Conservation (phyloP, 179 eudicot species). For the Gypsophila paniculata region DNA sequence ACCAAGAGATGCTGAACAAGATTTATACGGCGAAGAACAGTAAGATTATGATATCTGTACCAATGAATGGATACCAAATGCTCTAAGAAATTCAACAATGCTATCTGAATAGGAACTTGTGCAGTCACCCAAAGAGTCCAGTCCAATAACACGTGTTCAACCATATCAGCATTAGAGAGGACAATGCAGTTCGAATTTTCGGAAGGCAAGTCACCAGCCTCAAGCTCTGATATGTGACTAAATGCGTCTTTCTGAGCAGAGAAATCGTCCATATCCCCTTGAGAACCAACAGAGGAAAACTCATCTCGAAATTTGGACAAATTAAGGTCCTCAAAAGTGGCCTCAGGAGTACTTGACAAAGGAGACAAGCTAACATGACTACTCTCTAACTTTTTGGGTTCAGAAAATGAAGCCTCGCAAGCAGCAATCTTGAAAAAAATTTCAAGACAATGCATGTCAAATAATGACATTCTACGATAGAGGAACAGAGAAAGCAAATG, state of each 20-base stretch:
- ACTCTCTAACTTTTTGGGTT: constrained; percentile 64
- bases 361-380: constrained; percentile 47
- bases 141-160: constrained; percentile 92
- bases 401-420: constrained; percentile 96
- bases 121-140: constrained; percentile 99
- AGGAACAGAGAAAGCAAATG: constrained; percentile 90
- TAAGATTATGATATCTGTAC: constrained; percentile 96
- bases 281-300: constrained; percentile 85
- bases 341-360: constrained; percentile 43
- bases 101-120: constrained; percentile 82
- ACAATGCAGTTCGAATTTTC: constrained; percentile 97
- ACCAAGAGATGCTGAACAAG: constrained; percentile 95
- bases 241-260: constrained; percentile 84
- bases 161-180: constrained; percentile 97
- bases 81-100: constrained; percentile 91
- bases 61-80: constrained; percentile 98
- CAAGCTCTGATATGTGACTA: constrained; percentile 94
- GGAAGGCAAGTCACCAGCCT: constrained; percentile 64
- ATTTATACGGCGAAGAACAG: constrained; percentile 84
- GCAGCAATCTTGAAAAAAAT: constrained; percentile 98
- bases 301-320: constrained; percentile 86
- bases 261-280: constrained; percentile 92
- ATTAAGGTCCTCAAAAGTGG: constrained; percentile 69
- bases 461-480: constrained; percentile 82
- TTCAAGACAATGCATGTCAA: constrained; percentile 97